These are phyloP conservation scores for Paratrypanosoma confusum DNA, from an alignment of 208 protist genomes.

Conservation along the genomic window DNA sequence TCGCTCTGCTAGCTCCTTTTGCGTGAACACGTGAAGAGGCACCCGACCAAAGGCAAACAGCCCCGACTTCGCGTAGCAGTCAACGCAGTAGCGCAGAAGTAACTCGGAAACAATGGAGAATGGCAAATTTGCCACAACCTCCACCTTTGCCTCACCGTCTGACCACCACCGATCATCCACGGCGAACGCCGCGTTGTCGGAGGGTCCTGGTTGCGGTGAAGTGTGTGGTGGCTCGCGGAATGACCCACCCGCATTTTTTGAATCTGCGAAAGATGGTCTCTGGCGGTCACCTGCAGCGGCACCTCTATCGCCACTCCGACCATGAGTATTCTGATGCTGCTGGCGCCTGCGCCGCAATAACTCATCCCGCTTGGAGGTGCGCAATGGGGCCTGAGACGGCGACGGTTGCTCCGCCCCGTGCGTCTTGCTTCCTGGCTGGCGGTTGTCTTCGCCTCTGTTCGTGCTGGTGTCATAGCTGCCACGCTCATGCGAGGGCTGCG, in stretches of 20 bases:
- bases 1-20: constrained; percentile 78
- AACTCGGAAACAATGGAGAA: constrained; percentile 73
- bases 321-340: too few relatives aligned
- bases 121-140: constrained; percentile 81
- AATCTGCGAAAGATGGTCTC: too few relatives aligned
- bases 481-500: not conserved
- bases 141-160: constrained; percentile 68
- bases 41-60: constrained; percentile 78
- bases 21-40: constrained; percentile 77
- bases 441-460: not conserved
- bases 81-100: constrained; percentile 74
- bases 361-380: constrained; percentile 29
- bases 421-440: not conserved
- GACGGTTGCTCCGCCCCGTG: not conserved
- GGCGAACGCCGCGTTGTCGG: constrained; percentile 12
- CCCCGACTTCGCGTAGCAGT: constrained; percentile 51
- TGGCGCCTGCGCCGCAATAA: too few relatives aligned
- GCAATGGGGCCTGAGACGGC: too few relatives aligned
- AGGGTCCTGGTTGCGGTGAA: not conserved
- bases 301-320: too few relatives aligned
- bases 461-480: not conserved
- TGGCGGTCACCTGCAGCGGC: too few relatives aligned
- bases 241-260: too few relatives aligned
- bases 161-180: constrained; percentile 66
- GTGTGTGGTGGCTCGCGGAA: not conserved